These are phyloP conservation scores for Botryotinia calthae DNA, from an alignment of 2,329 filamentous ascomycete species.

Conservation along the genomic window DNA sequence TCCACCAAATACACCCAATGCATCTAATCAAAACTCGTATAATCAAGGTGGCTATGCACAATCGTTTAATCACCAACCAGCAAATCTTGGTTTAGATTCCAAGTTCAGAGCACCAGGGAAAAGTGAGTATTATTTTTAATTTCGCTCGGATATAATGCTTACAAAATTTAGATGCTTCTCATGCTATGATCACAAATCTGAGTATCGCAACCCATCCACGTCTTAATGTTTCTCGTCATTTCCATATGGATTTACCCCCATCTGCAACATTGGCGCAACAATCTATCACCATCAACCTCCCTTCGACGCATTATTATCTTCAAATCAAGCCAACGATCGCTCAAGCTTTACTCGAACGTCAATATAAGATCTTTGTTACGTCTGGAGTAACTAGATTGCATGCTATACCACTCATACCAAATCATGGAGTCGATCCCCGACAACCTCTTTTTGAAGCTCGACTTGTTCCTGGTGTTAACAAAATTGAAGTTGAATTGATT, in stretches of 20 bases:
- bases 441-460: conserved; percentile 74
- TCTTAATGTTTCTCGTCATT: conserved; percentile 59
- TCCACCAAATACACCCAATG: conserved; percentile 35
- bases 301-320: conserved; percentile 64
- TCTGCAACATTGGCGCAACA: conserved; percentile 66
- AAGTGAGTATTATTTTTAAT: conserved; percentile 42
- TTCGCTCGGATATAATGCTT: conserved; percentile 25
- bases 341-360: conserved; percentile 60
- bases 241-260: conserved; percentile 63
- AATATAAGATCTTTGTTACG: conserved; percentile 74
- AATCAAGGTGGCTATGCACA: conserved; percentile 34
- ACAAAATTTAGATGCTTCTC: conserved; percentile 47
- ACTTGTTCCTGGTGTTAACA: conserved; percentile 70
- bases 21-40: conserved; percentile 28
- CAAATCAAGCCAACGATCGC: conserved; percentile 68
- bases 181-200: conserved; percentile 67
- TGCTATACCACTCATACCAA: conserved; percentile 48
- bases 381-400: conserved; percentile 62
- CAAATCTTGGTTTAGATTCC: conserved; percentile 43
- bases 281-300: conserved; percentile 68
- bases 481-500: conserved; percentile 74
- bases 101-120: conserved; percentile 46
- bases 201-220: conserved; percentile 66
- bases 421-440: conserved; percentile 52
- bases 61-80: conserved; percentile 35